Evolutionary conservation across 345 rosid species (phyloP), one percentile per base, ranked within the genome.

Genomic region (Punica granatum): DNA sequence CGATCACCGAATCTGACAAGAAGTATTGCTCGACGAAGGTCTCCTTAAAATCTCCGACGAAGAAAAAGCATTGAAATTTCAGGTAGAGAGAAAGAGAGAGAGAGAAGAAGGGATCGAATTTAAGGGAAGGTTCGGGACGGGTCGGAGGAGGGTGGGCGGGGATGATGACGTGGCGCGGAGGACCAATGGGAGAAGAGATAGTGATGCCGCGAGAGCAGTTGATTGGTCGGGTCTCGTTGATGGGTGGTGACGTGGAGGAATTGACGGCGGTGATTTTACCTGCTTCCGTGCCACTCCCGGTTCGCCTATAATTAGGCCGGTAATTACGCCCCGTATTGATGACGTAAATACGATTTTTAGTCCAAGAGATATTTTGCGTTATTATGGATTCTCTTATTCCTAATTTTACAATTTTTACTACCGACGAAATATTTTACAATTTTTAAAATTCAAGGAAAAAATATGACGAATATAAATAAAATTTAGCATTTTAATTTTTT

Each of bases 101-200:
- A 18, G 60, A 8, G 31, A 25, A 33, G 6, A 33, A 56, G 61
- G 44, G 2, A 10, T 19, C 60, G n/a, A 8, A 32, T 51, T 12
- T 6, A 32, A 28, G 9, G 3, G 46, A 2, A 9, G 67, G 23
- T 61, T 61, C 19, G 6, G 67, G 75, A 37, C 59, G 72, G 35
- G 72, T 34, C 18, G 0, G 62, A 25, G 13, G 23, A 28, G 43
- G 69, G 68, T 53, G 30, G 14, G 59, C 15, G 34, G 18, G 31
- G 73, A 36, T 43, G 81, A 6, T 80, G 92, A 84, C 89, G 88
- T 88, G 95, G 88, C 6, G 5, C 0, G 42, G 15, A 3, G 14
- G 28, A 49, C 68, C 64, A 64, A 71, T 64, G 56, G 26, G 58
- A 56, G 63, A 16, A 71, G 67, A 46, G 60, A 16, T 18, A 60